These are phyloP conservation scores for Saccharomycopsis sp. DNA, from an alignment of 805 yeast genomes.

Conservation along the genomic window DNA sequence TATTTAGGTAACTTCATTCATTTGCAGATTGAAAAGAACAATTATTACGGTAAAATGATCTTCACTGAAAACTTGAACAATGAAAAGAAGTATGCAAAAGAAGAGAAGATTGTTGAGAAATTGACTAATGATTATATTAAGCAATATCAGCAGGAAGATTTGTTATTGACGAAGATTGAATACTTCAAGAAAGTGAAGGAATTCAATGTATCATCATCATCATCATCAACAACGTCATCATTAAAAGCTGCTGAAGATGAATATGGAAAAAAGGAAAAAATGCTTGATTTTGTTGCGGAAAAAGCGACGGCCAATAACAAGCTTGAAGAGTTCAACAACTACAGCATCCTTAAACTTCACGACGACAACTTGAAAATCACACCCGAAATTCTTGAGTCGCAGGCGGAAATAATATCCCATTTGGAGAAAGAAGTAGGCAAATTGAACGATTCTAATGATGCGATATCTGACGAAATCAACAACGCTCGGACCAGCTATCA, in stretches of 20 bases:
- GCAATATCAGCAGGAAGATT: conserved; percentile 1
- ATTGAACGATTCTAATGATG: conserved; percentile 53
- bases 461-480: conserved; percentile 26
- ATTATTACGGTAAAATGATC: conserved; percentile 7
- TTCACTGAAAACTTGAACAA: conserved; percentile 13
- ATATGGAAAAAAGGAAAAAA: conserved; percentile 16
- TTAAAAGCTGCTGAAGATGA: conserved; percentile 10
- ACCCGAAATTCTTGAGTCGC: background rate
- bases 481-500: conserved; percentile 39
- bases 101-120: conserved; percentile 16
- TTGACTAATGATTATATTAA: conserved; percentile 10
- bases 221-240: background rate
- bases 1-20: conserved; percentile 15
- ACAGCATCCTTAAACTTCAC: background rate
- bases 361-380: background rate
- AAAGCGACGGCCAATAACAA: conserved; percentile 10
- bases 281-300: conserved; percentile 19
- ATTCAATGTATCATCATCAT: background rate
- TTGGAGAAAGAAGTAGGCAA: conserved; percentile 42
- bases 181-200: conserved; percentile 11
- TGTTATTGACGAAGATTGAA: conserved; percentile 2
- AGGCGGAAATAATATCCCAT: conserved; percentile 27
- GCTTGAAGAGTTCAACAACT: background rate
- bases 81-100: conserved; percentile 8
- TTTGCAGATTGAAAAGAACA: conserved; percentile 16